Evolutionary conservation across 2,329 filamentous ascomycete genomes (phyloP).

Genomic region (Aureobasidium namibiae): DNA sequence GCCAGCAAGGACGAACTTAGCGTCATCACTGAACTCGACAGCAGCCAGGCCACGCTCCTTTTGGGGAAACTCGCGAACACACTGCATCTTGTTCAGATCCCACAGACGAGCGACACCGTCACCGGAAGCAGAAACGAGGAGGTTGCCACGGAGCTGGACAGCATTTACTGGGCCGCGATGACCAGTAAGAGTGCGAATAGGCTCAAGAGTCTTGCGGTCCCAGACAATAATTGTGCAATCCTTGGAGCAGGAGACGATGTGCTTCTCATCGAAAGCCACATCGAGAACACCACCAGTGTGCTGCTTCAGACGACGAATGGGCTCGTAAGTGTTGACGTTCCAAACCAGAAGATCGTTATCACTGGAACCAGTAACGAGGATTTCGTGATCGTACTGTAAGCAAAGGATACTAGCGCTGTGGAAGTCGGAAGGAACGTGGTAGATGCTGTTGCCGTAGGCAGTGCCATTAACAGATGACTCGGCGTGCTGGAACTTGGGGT

Average conservation of each 20-base stretch:
- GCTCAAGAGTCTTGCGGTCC: conserved; percentile 70
- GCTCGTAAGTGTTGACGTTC: conserved; percentile 72
- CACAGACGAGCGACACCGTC: conserved; percentile 91
- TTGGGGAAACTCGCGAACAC: conserved; percentile 81
- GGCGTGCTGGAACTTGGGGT: conserved; percentile 30
- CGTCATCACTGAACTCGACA: conserved; percentile 92
- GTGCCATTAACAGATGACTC: conserved; percentile 40
- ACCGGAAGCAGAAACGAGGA: conserved; percentile 86
- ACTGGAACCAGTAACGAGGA: conserved; percentile 90
- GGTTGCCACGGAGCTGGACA: conserved; percentile 87
- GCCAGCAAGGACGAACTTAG: conserved; percentile 84
- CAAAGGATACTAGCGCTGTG: conserved; percentile 92
- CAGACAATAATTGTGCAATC: conserved; percentile 90
- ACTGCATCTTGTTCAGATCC: conserved; percentile 83
- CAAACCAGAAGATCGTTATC: conserved; percentile 89
- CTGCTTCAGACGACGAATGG: conserved; percentile 66
- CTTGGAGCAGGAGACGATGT: conserved; percentile 96
- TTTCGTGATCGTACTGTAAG: conserved; percentile 85
- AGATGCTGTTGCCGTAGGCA: conserved; percentile 37
- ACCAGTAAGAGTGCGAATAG: conserved; percentile 72
- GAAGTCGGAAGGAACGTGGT: conserved; percentile 45
- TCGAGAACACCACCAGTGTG: conserved; percentile 88
- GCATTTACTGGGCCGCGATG: conserved; percentile 93
- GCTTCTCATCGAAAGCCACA: conserved; percentile 81
- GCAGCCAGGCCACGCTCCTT: conserved; percentile 92